phyloP scores from a whole-genome alignment of 768 basidiomycete genomes.

The Termitomyces sp. region DNA sequence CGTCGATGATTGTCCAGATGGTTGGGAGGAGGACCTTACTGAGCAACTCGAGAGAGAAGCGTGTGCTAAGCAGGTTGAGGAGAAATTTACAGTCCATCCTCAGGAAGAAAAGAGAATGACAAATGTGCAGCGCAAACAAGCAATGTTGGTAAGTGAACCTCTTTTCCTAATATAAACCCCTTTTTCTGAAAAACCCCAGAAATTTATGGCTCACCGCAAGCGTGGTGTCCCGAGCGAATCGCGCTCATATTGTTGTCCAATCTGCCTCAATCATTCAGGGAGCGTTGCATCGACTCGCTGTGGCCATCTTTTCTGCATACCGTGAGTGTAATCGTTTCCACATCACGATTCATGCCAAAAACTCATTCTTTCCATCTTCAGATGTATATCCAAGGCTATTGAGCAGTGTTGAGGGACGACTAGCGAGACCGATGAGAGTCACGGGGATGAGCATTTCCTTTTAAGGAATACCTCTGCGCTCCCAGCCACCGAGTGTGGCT shows the following conservation, averaged over 20 bases:
- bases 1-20: background rate
- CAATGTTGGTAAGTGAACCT: conserved; percentile 7
- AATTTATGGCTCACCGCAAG: conserved; percentile 9
- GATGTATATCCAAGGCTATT: conserved; percentile 3
- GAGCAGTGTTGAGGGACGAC: too few species aligned
- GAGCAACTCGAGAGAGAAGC: background rate
- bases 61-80: background rate
- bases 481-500: too few species aligned
- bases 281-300: conserved; percentile 2
- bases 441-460: too few species aligned
- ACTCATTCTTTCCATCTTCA: background rate
- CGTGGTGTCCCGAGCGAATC: background rate
- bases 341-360: background rate
- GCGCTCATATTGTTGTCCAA: conserved; percentile 6
- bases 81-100: background rate
- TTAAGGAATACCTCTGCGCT: too few species aligned
- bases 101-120: background rate
- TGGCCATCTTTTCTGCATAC: conserved; percentile 9
- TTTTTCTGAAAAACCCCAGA: background rate
- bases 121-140: conserved; percentile 3
- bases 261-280: conserved; percentile 2
- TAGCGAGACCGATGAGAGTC: too few species aligned
- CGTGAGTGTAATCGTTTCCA: conserved; percentile 2
- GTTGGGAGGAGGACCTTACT: conserved; percentile 11
- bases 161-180: background rate